These are phyloP conservation scores for Trichophaea hybrida DNA, from an alignment of 2,329 filamentous ascomycete species.

Conservation along the genomic window DNA sequence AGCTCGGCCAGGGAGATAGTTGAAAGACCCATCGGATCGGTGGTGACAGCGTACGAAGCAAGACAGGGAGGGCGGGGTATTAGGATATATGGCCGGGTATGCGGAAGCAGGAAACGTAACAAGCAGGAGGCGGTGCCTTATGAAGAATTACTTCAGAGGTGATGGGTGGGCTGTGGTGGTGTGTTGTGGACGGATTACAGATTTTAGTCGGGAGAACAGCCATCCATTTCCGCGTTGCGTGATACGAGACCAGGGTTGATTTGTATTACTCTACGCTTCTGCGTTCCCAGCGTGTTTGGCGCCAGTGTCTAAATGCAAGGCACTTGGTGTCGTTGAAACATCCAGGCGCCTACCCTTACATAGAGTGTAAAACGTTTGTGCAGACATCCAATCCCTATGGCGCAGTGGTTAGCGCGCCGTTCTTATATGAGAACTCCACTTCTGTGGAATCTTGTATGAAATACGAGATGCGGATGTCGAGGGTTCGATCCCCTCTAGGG, in stretches of 20 bases:
- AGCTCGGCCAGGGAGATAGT: conserved; percentile 71
- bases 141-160: background rate
- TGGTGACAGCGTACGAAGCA: conserved; percentile 30
- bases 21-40: conserved; percentile 71
- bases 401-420: conserved; percentile 5
- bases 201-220: background rate
- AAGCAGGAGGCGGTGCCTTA: background rate
- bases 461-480: background rate
- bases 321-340: background rate
- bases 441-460: background rate
- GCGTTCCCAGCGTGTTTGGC: background rate
- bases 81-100: background rate
- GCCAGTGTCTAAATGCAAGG: background rate
- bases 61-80: background rate
- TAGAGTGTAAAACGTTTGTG: background rate
- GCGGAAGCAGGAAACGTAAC: background rate
- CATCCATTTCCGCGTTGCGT: background rate
- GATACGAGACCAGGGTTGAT: background rate
- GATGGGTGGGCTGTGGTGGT: background rate
- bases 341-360: background rate
- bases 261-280: background rate
- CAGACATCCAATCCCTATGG: background rate
- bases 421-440: conserved; percentile 2
- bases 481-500: conserved; percentile 2
- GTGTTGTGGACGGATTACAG: background rate